Base-by-base conservation (phyloP, 139 green algal species). In the Klebsormidium nitens region DNA sequence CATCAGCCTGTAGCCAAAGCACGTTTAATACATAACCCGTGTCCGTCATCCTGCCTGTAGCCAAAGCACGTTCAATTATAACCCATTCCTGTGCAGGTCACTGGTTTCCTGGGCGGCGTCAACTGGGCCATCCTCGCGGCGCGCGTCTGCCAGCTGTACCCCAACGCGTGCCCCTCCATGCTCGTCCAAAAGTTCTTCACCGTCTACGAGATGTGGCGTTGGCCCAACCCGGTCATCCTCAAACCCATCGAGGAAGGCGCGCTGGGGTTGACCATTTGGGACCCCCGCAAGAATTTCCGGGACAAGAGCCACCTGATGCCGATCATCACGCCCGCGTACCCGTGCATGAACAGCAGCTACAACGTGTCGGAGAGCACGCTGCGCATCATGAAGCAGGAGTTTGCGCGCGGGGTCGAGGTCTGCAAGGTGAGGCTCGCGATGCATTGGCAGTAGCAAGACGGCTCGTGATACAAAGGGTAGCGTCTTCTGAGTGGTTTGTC, bases 311-410 rank as follows among this genome's bases (percentile, higher is more conserved):
- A 95, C 71, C 81, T 96, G 23, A 95, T 98, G 90, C 93, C 93
- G 48, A 93, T 98, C 80, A 96, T 98, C 82, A 98, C 93, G 3
- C 93, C 93, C 26, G 82, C 87, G n/a, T 98, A 98, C 82, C 93
- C 93, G 1, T 87, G 83, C 62, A 91, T 94, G 84, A 98, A 98
- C 79, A 95, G 86, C 23, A 86, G 77, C 42, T 96, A 96, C 86
- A 97, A 95, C 71, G 91, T 97, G 1, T 91, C 82, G 1, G 82
- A 91, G 38, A 87, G 71, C 77, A 96, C 90, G 32, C 75, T 91
- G 58, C 59, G 74, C 6, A 75, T 93, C 36, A 91, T 94, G 81
- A 82, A 77, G 52, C 66, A 70, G 3, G 88, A 93, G 80, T 91
- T 93, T 48, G 42, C 44, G 19, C 49, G 60, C 2, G 83, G 72